Evolutionary conservation across 208 protist species (phyloP).

Genomic region (Kentomonas sorsogonicus): DNA sequence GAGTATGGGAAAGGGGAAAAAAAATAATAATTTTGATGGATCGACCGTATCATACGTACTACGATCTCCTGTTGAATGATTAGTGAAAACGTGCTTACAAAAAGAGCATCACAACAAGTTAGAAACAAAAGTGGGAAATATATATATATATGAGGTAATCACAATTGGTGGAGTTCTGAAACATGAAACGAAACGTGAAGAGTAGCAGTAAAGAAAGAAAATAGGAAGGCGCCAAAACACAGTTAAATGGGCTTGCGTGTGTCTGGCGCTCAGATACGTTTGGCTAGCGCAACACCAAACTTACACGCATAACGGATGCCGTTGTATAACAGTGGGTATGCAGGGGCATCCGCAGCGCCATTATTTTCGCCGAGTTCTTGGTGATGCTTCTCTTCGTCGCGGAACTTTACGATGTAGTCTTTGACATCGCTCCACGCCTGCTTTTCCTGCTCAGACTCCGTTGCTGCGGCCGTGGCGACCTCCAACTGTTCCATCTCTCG

Average conservation of each 20-base stretch:
- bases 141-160: neutral
- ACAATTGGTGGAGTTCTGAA: too few relatives aligned
- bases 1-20: neutral
- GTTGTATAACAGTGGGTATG: constrained; percentile 78
- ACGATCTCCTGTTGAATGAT: neutral
- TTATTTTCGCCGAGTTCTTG: constrained; percentile 78
- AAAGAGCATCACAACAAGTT: constrained; percentile 1
- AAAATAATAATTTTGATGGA: neutral
- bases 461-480: constrained; percentile 5
- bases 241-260: too few relatives aligned
- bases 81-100: neutral
- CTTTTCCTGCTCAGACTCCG: constrained; percentile 27
- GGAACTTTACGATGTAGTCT: constrained; percentile 67
- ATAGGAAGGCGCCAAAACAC: too few relatives aligned
- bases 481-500: constrained; percentile 69
- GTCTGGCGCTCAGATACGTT: constrained; percentile 36
- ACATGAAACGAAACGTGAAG: too few relatives aligned
- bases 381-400: constrained; percentile 84
- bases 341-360: constrained; percentile 60
- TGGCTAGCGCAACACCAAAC: constrained; percentile 61
- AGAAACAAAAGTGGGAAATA: constrained; percentile 5
- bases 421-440: constrained; percentile 61
- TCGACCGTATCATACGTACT: too few relatives aligned
- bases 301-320: constrained; percentile 69
- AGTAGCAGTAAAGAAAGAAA: too few relatives aligned